Evolutionary conservation across 2,329 filamentous ascomycete genomes (phyloP).

Genomic region (Arthroderma sp.): DNA sequence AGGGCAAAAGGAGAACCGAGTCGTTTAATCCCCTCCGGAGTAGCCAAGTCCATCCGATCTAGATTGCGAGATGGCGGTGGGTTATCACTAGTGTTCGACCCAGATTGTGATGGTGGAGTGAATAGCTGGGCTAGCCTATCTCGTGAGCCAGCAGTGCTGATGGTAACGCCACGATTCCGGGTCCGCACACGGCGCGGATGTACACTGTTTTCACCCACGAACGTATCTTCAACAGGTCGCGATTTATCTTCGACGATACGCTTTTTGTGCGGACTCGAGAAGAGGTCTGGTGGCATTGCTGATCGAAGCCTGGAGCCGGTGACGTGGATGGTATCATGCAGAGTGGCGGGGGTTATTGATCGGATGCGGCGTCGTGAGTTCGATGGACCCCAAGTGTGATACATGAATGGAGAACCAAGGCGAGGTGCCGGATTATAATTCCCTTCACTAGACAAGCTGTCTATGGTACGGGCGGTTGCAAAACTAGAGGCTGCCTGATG

Average conservation of each 20-base stretch:
- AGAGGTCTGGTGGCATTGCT: conserved; percentile 43
- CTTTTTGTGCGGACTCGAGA: conserved; percentile 43
- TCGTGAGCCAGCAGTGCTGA: conserved; percentile 40
- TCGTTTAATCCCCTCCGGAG: conserved; percentile 28
- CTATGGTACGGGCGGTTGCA: background rate
- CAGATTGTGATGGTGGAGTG: conserved; percentile 31
- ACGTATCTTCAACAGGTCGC: background rate
- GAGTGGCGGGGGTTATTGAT: conserved; percentile 19
- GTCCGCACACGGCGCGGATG: conserved; percentile 41
- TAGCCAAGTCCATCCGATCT: background rate
- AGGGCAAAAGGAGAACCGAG: conserved; percentile 36
- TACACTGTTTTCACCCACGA: background rate
- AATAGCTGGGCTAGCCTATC: conserved; percentile 43
- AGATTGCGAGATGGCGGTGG: conserved; percentile 11
- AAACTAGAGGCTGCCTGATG: no score
- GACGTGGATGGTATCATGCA: conserved; percentile 33
- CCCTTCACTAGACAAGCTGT: background rate
- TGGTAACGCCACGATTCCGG: conserved; percentile 49
- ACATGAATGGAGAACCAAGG: conserved; percentile 37
- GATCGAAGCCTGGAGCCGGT: conserved; percentile 34
- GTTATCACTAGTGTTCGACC: conserved; percentile 15
- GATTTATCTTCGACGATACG: conserved; percentile 18
- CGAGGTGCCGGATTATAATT: conserved; percentile 19
- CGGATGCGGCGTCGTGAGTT: conserved; percentile 22
- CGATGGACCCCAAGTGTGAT: conserved; percentile 37